Evolutionary conservation across 208 protist genomes (phyloP).

Genomic region (Leishmania tarentolae): DNA sequence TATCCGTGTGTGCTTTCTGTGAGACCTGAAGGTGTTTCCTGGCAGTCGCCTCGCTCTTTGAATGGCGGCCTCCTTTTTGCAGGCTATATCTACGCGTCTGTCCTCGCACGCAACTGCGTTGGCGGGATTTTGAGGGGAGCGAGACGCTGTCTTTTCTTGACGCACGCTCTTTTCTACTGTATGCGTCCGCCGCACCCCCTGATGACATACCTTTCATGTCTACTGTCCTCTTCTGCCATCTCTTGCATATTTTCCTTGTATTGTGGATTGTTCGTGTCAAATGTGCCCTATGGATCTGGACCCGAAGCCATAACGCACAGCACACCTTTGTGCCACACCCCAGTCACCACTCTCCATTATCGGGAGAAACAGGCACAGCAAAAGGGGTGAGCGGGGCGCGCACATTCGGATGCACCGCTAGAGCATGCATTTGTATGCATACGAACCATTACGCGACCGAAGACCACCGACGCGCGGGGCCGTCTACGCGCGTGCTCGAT

Average conservation of each 20-base stretch:
- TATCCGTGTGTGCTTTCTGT: not conserved
- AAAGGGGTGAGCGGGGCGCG: not conserved
- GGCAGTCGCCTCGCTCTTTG: not conserved
- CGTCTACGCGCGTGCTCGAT: not conserved
- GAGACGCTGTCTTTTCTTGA: not conserved
- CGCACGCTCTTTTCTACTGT: not conserved
- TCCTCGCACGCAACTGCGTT: not conserved
- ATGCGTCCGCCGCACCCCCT: not conserved
- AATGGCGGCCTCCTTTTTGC: not conserved
- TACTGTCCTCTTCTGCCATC: not conserved
- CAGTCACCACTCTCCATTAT: not conserved
- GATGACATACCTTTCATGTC: not conserved
- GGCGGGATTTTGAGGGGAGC: not conserved
- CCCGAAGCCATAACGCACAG: not conserved
- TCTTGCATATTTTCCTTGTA: not conserved
- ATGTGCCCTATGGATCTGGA: not conserved
- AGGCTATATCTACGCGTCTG: not conserved
- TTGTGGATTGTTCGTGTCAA: not conserved
- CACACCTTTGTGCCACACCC: not conserved
- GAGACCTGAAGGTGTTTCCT: not conserved
- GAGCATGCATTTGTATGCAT: not conserved
- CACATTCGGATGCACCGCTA: not conserved
- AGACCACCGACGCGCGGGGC: not conserved
- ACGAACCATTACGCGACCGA: not conserved
- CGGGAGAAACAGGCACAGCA: not conserved